Evolutionary conservation across 2,329 filamentous ascomycete species (phyloP).

Genomic region (Colletotrichum tofieldiae): DNA sequence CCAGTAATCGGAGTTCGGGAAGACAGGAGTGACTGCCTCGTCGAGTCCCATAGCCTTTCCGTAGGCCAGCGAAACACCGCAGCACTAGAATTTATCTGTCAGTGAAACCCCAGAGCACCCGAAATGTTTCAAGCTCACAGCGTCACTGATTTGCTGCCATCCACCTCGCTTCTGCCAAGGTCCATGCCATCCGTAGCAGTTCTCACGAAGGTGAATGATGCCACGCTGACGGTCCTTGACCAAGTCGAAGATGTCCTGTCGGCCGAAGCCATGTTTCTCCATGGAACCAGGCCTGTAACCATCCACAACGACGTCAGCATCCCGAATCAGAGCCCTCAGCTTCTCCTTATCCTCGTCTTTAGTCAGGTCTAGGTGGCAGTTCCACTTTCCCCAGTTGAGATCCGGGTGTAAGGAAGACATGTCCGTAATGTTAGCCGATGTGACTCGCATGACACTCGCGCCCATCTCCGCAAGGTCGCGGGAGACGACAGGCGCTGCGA

Average conservation of each 20-base stretch:
- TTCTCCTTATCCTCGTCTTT: conserved; percentile 32
- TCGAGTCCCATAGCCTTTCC: conserved; percentile 58
- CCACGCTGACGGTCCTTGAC: conserved; percentile 44
- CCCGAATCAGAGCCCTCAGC: conserved; percentile 54
- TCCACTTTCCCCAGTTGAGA: conserved; percentile 67
- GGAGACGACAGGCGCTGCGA: conserved; percentile 63
- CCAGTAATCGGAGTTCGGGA: conserved; percentile 52
- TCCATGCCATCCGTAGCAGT: conserved; percentile 69
- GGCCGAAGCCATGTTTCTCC: conserved; percentile 62
- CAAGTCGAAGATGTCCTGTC: conserved; percentile 58
- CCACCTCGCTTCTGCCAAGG: conserved; percentile 62
- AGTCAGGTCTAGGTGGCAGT: conserved; percentile 59
- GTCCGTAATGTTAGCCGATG: conserved; percentile 57
- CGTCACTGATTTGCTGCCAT: conserved; percentile 70
- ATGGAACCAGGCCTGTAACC: conserved; percentile 65
- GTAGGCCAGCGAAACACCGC: conserved; percentile 62
- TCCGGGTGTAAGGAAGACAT: conserved; percentile 59
- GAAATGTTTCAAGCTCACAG: conserved; percentile 46
- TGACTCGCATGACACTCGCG: conserved; percentile 63
- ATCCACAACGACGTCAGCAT: conserved; percentile 66
- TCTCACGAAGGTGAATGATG: conserved; percentile 65
- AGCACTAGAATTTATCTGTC: conserved; percentile 46
- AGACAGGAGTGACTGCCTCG: conserved; percentile 49
- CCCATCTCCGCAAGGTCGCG: conserved; percentile 61
- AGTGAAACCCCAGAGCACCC: background rate